These are phyloP conservation scores for Citrus glauca DNA, from an alignment of 345 rosid genomes.

Conservation along the genomic window DNA sequence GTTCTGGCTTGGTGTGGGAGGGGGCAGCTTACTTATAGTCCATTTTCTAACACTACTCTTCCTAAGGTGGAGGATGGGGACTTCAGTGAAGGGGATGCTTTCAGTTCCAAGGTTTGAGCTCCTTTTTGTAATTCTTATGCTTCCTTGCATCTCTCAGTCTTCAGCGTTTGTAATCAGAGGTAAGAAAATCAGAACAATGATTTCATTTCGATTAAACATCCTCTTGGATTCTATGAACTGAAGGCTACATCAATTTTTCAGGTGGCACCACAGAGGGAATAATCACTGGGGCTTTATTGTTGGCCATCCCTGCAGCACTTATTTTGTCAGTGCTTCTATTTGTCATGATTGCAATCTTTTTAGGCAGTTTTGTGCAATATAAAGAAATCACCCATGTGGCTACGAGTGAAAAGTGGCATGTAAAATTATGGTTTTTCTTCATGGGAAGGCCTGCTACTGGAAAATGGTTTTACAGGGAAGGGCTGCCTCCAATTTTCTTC, in stretches of 20 bases:
- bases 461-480: slow-evolving; percentile 49
- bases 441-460: slow-evolving; percentile 34
- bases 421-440: slow-evolving; percentile 29
- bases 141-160: slow-evolving; percentile 52
- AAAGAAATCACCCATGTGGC: slow-evolving; percentile 35
- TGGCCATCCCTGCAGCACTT: slow-evolving; percentile 41
- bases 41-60: slow-evolving; percentile 26
- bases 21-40: slow-evolving; percentile 28
- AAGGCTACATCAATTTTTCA: slow-evolving; percentile 17
- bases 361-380: slow-evolving; percentile 36
- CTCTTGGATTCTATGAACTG: slow-evolving; percentile 9
- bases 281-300: slow-evolving; percentile 41
- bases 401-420: slow-evolving; percentile 26
- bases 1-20: slow-evolving; percentile 49
- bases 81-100: slow-evolving; percentile 32
- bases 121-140: slow-evolving; percentile 39
- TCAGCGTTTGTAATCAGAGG: slow-evolving; percentile 51
- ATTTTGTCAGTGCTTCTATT: slow-evolving; percentile 36
- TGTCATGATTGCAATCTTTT: slow-evolving; percentile 30
- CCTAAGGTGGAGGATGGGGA: slow-evolving; percentile 42
- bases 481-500: slow-evolving; percentile 37
- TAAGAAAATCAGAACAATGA: slow-evolving; percentile 10
- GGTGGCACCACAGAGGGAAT: slow-evolving; percentile 43
- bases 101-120: slow-evolving; percentile 45
- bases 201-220: not conserved